Percentiles rank a stretch among this genome's conserved stretches.
phyloP scores from a whole-genome alignment of 129 eudicot species.

The Flaveria brownii region DNA sequence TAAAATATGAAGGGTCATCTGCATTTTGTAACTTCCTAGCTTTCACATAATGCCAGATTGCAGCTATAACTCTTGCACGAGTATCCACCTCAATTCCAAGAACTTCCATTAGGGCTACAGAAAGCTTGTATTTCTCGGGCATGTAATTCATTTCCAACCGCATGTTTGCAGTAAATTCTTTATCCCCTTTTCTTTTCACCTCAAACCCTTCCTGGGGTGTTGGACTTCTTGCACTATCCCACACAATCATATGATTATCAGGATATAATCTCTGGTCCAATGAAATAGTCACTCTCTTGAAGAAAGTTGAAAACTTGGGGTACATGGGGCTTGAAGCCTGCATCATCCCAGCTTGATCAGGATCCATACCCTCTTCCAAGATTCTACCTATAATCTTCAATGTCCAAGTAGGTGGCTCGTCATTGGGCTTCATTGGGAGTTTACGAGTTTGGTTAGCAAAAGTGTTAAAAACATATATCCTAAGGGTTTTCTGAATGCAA shows the following conservation, averaged over 20 bases:
- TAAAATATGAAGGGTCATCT: constrained; percentile 79
- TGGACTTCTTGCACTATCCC: constrained; percentile 77
- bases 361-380: constrained; percentile 85
- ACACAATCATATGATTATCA: constrained; percentile 71
- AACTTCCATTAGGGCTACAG: constrained; percentile 67
- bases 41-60: constrained; percentile 92
- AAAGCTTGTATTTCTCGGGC: constrained; percentile 89
- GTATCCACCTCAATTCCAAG: constrained; percentile 92
- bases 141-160: constrained; percentile 77
- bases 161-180: constrained; percentile 68
- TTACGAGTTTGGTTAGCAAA: constrained; percentile 78
- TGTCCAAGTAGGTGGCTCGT: constrained; percentile 90
- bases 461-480: constrained; percentile 86
- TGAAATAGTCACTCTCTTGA: constrained; percentile 66
- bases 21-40: constrained; percentile 77
- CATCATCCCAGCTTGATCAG: constrained; percentile 64
- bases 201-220: constrained; percentile 89
- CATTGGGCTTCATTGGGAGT: constrained; percentile 71
- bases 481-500: constrained; percentile 76
- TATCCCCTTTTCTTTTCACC: constrained; percentile 86
- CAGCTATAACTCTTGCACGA: constrained; percentile 82
- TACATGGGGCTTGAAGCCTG: constrained; percentile 60
- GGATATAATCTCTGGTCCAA: constrained; percentile 83
- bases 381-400: constrained; percentile 82
- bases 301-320: constrained; percentile 81